Evolutionary conservation across 805 yeast species (phyloP), one percentile per base, ranked within the genome.

Genomic region (Ogataea corticis): DNA sequence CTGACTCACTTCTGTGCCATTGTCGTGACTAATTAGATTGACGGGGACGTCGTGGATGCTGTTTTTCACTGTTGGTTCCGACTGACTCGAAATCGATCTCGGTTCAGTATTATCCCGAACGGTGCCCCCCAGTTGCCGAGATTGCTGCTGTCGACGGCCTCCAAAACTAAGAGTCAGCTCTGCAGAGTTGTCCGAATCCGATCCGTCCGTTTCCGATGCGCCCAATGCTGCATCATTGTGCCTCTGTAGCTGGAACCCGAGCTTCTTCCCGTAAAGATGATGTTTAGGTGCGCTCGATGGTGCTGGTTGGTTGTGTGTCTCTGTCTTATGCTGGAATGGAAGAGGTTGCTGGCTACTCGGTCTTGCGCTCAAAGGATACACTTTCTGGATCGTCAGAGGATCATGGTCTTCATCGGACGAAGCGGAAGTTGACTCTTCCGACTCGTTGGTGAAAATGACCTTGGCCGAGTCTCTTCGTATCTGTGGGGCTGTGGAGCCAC

Each of bases 151-250:
- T 17, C 44, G 34, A 7, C 51, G 46, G 12, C 29, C 45, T 11
- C 56, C 56, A 40, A 56, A 51, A 2, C 50, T 45, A 6, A 56
- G 45, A 10, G 54, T 49, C 17, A 56, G 50, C 47, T 56, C 60
- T 5, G 55, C 47, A 11, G 52, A 50, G 17, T 46, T 46, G 31
- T 48, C 52, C 3, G 55, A 48, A 25, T 50, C 50, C 7, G 51
- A 45, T 32, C 34, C 48, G 9, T 38, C 51, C 4, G 42, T 25
- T 7, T 51, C 57, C 1, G 51, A 45, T 17, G 37, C 43, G 27
- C 35, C 30, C 7, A 4, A 12, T 30, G n/a, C 33, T 16, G 31
- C 31, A 13, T 15, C 15, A 19, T 14, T 41, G 6, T 7, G 14
- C 12, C 32, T 18, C 13, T 41, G 33, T 28, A 38, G 18, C 15